These are phyloP conservation scores for Paecilomyces niveus DNA, from an alignment of 2,329 filamentous ascomycete genomes.

Conservation along the genomic window DNA sequence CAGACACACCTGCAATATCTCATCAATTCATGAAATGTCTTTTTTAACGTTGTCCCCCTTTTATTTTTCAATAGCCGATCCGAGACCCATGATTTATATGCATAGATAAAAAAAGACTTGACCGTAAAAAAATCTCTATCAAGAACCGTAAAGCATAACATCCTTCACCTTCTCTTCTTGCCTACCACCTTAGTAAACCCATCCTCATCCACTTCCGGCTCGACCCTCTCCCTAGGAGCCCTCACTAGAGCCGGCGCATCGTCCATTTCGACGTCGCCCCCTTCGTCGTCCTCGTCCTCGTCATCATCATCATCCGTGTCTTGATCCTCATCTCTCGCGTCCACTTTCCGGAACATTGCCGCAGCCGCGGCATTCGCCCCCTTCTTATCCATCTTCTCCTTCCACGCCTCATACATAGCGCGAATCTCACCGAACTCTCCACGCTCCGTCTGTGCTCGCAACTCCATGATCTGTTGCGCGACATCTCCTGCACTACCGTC, in stretches of 20 bases:
- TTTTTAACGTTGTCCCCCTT: background rate
- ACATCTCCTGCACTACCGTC: constrained; percentile 76
- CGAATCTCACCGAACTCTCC: constrained; percentile 62
- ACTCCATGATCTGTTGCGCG: constrained; percentile 62
- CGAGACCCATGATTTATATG: background rate
- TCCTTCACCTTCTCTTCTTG: constrained; percentile 52
- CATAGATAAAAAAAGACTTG: background rate
- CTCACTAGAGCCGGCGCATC: constrained; percentile 59
- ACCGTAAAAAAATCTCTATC: background rate
- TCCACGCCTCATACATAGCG: constrained; percentile 46
- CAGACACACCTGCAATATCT: background rate
- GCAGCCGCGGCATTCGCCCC: constrained; percentile 21
- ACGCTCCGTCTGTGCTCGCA: constrained; percentile 57
- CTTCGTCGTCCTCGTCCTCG: constrained; percentile 46
- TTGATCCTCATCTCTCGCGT: constrained; percentile 44
- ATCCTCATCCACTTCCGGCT: constrained; percentile 71
- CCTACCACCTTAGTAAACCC: constrained; percentile 70
- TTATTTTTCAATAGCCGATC: background rate
- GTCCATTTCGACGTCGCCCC: constrained; percentile 59
- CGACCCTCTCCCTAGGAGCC: constrained; percentile 54
- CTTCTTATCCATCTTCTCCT: constrained; percentile 30
- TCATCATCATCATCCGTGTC: constrained; percentile 52
- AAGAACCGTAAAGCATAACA: background rate
- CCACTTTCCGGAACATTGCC: constrained; percentile 29
- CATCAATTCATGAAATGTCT: background rate